Evolutionary conservation across 345 rosid genomes (phyloP), one percentile per base, ranked within the genome.

Genomic region (Physaria fendleri): DNA sequence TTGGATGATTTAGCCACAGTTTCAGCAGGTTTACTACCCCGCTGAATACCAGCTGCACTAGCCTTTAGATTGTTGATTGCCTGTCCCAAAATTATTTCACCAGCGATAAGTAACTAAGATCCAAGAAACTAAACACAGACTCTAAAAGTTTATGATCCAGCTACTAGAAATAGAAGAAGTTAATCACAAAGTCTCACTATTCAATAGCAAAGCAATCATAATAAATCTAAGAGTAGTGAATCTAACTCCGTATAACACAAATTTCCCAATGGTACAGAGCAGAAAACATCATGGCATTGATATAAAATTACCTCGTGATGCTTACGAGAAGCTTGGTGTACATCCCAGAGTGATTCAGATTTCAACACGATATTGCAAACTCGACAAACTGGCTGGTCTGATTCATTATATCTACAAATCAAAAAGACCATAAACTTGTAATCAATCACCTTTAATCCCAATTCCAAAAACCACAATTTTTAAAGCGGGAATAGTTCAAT

Each of bases 291-390:
- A 18, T 59, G 14, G 39, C 57, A 27, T 3, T 46, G 27, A 38
- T 6, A 32, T 4, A n/a, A n/a, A n/a, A n/a, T 25, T 59, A 81
- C 98, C 97, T 88, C 85, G 32, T 55, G 85, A 74, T 89, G 99
- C 68, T 93, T 93, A 53, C 92, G 90, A 57, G 97, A 93, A 79
- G 85, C 95, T 79, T 93, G 97, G 75, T 93, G 99, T 1, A 90
- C 96, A 76, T 85, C 92, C 97, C 97, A 93, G 1, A 62, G 68
- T 51, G 94, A 79, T 21, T 83, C 91, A 24, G 93, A 84, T 67
- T 89, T 93, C 79, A 93, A 77, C 48, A 83, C 92, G 17, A 87
- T 27, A 53, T 87, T 81, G 62, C 95, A 93, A 14, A 93, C 82
- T 67, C 90, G 74, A 63, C 99, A 93, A 18, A 93, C 81, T 10